Evolutionary conservation across 2,329 filamentous ascomycete genomes (phyloP).

Genomic region (Sporothrix luriei): DNA sequence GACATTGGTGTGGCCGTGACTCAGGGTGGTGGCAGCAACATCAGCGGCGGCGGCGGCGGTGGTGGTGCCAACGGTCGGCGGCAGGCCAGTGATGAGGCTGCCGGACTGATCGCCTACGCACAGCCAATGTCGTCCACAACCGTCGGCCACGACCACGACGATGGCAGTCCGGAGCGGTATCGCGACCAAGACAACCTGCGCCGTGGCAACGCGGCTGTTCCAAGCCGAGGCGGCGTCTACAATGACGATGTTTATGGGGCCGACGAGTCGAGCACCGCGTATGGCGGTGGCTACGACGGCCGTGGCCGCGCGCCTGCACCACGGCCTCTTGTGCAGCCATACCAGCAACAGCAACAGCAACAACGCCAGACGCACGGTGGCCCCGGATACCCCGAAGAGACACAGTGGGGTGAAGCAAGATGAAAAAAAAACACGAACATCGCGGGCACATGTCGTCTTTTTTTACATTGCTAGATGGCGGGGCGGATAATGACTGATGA

Average conservation of each 20-base stretch:
- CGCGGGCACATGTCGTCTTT: background rate
- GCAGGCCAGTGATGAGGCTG: conserved; percentile 39
- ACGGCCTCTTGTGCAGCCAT: conserved; percentile 1
- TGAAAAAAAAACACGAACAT: background rate
- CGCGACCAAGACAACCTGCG: conserved; percentile 15
- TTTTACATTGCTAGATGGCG: background rate
- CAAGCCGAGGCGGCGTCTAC: conserved; percentile 12
- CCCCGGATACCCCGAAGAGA: conserved; percentile 8
- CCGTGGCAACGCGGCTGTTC: background rate
- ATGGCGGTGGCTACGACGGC: conserved; percentile 5
- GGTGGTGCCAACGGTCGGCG: conserved; percentile 24
- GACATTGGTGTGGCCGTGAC: background rate
- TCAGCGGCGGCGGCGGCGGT: background rate
- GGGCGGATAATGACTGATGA: conserved; percentile 28
- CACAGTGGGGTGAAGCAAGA: conserved; percentile 28
- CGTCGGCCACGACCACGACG: conserved; percentile 15
- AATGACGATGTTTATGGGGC: conserved; percentile 12
- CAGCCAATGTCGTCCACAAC: conserved; percentile 41
- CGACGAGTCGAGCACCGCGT: conserved; percentile 15
- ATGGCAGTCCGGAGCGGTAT: conserved; percentile 32
- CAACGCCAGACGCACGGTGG: conserved; percentile 4
- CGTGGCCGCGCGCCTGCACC: conserved; percentile 8
- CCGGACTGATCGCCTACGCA: conserved; percentile 44
- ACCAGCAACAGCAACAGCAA: background rate
- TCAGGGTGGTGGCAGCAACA: background rate